Base-by-base conservation (phyloP, 192 early-diverging fungal genomes). In the Coemansia sp. region DNA sequence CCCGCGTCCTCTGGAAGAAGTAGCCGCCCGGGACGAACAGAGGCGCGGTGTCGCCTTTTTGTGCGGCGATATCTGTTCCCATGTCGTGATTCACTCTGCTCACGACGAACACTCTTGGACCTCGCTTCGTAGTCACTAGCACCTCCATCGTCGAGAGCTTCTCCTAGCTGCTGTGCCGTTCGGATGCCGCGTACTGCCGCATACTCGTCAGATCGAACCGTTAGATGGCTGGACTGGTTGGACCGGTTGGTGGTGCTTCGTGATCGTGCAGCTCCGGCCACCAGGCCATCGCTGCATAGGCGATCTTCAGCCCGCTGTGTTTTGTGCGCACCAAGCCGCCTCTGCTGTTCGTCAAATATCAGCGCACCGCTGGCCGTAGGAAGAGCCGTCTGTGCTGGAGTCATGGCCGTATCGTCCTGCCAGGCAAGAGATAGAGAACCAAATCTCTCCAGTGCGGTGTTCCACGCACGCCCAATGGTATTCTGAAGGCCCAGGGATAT, bases 401-500 rank as follows among this genome's bases (percentile, higher is more conserved):
- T 29, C 16, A n/a, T n/a, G n/a, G n/a, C n/a, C n/a, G n/a, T n/a
- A n/a, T 64, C 56, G 32, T 43, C 38, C n/a, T 64, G 50, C 68
- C 68, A 72, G 3, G 57, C 68, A 1, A 72, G 51, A 2, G 68
- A 72, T 16, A 72, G 14, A 8, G 56, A 54, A 16, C 68, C 68
- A 1, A 72, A 52, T 22, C 38, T 60, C 5, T 49, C 49, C n/a
- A 72, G 31, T 3, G 56, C 68, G 3, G 51, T 29, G 9, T 34
- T 46, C 68, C 68, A 72, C 1, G 48, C 68, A 5, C 40, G 50
- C 32, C 38, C 52, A 35, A 72, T 33, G 4, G 60, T 44, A 2
- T 31, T 25, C 41, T 64, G 47, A 18, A 72, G 34, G 4, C 57
- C 68, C 13, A 72, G 50, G 18, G 61, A 60, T 52, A 72, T 57